These are phyloP conservation scores for Pinus albicaulis DNA, from an alignment of 75 land plant genomes.

Conservation along the genomic window DNA sequence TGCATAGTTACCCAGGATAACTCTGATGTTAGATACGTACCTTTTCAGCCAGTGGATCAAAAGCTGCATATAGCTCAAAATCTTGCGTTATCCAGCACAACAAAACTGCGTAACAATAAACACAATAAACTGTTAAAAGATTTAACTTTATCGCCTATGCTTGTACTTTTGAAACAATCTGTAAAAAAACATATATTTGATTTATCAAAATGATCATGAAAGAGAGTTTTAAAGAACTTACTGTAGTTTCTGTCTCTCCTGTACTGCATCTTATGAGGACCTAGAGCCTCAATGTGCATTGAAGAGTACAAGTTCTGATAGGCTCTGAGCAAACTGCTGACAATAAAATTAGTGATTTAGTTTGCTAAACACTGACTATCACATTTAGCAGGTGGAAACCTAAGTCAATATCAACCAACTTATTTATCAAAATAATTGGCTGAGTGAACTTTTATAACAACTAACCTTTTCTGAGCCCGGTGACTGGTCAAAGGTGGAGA, in stretches of 20 bases:
- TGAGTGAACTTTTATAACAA: neutral
- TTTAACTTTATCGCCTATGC: neutral
- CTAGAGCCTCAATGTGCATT: conserved; percentile 29
- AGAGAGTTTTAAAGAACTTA: conserved; percentile 3
- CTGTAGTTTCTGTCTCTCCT: conserved; percentile 46
- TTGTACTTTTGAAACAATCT: neutral
- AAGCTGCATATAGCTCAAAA: conserved; percentile 56
- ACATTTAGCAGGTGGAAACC: neutral
- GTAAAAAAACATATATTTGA: neutral
- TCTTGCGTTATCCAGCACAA: conserved; percentile 52
- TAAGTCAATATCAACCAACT: neutral
- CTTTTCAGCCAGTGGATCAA: conserved; percentile 58
- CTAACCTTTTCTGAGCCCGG: conserved; percentile 39
- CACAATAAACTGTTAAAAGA: neutral
- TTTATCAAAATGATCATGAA: neutral
- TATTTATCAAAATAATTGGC: neutral
- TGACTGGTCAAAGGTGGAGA: conserved; percentile 28
- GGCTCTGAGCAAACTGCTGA: conserved; percentile 44
- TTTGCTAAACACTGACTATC: neutral
- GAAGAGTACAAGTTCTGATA: conserved; percentile 37
- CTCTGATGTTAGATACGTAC: conserved; percentile 11
- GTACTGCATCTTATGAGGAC: conserved; percentile 53
- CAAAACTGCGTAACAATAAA: conserved; percentile 23
- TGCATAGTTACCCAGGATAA: neutral
- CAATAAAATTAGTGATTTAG: neutral